Base-by-base conservation (phyloP, 1,139 yeast species). In the Suhomyces anneliseae region DNA sequence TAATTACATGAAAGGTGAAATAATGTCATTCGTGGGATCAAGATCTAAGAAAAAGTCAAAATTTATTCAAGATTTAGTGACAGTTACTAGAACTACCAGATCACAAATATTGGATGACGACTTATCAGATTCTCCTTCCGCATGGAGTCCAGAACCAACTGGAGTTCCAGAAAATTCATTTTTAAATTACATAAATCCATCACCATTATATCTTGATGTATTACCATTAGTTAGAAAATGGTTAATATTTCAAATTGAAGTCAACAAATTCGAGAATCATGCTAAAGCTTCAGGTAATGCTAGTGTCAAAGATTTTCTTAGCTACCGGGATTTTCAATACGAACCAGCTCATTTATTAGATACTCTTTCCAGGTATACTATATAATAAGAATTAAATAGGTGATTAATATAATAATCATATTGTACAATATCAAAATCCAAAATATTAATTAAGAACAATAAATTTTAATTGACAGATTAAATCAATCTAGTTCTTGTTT, bases 401-500 rank as follows among this genome's bases (percentile, higher is more conserved):
- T 24, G 29, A 24, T 44, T 9, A 27, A 29, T 32, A 27, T 27
- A n/a, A 15, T 14, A 14, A 29, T 8, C 11, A 15, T 19, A 19
- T 4, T 14, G 11, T 11, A 26, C 24, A 36, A 27, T 12, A 42
- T 6, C 24, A 19, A 19, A 19, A 19, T 19, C 24, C 24, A 19
- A 19, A 19, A 19, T 6, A 19, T 19, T 19, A 19, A 19, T 4
- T 19, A 4, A 19, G 24, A 4, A 19, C 6, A 19, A 19, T 19
- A 19, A 3, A 2, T 19, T 19, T 6, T 4, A 19, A 19, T 4
- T 19, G 24, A 2, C n/a, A 34, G 10, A 10, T 36, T 56, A 75
- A 44, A 75, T 75, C 35, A 75, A 64, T 50, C 72, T 66, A 4
- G 79, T 70, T 53, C 76, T 67, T 2, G 74, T 68, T 51, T 66